Conservation (phyloP, 78 protist species). For the Creolimax fragrantissima region DNA sequence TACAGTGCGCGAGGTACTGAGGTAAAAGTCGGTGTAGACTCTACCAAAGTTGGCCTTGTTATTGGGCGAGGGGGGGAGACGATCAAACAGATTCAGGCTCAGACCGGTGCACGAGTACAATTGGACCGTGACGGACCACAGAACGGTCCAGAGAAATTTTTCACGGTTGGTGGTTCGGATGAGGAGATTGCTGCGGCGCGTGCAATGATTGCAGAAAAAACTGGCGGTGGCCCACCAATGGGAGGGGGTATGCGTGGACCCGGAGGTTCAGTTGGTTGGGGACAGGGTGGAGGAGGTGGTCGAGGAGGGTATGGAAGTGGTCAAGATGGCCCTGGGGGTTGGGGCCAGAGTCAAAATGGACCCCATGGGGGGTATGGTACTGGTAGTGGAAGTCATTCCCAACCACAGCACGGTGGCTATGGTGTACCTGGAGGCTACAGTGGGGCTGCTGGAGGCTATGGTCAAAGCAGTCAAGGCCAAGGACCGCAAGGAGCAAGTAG, state of each 20-base stretch:
- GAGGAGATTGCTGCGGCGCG: not conserved
- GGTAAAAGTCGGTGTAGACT: not conserved
- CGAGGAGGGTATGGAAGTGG: not conserved
- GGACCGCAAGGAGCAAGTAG: not conserved
- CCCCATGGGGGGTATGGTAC: not conserved
- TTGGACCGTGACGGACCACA: not conserved
- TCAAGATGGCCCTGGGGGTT: not conserved
- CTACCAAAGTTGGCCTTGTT: not conserved
- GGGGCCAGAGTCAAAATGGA: no score
- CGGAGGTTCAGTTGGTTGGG: not conserved
- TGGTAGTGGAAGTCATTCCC: no score
- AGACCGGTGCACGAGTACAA: not conserved
- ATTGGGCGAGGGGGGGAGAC: conserved; percentile 10
- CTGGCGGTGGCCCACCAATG: not conserved
- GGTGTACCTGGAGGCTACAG: not conserved
- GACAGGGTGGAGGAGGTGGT: not conserved
- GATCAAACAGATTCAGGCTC: not conserved
- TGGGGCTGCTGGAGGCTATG: not conserved
- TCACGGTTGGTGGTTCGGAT: not conserved
- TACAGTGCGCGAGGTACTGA: no score
- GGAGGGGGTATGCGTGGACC: not conserved
- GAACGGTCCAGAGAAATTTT: not conserved
- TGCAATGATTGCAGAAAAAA: not conserved
- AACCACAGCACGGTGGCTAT: not conserved
- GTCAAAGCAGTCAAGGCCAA: not conserved